Percentiles rank a stretch among this genome's conserved stretches.
phyloP scores from a whole-genome alignment of 139 green algal genomes.

The Chlorella sp. region DNA sequence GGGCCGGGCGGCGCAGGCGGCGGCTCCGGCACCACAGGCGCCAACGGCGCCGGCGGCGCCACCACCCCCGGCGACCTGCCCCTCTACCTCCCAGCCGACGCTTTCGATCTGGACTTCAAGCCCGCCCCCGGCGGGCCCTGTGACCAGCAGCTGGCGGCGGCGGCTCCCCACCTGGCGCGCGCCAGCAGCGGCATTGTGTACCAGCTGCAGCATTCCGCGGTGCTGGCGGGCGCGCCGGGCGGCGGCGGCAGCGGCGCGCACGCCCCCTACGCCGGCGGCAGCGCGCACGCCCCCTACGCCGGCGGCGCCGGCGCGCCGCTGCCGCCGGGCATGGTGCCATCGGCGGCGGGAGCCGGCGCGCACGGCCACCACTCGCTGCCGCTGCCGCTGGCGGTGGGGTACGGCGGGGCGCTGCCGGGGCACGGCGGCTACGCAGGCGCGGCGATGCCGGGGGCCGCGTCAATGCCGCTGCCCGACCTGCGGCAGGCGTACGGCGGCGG shows the following conservation, averaged over 20 bases:
- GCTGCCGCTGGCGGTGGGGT: too few relatives aligned
- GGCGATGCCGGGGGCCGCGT: not conserved
- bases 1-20: not conserved
- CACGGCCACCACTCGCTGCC: not conserved
- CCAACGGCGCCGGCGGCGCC: not conserved
- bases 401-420: too few relatives aligned
- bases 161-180: not conserved
- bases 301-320: conserved; percentile 1
- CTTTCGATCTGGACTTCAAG: conserved; percentile 30
- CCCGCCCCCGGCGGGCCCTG: not conserved
- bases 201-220: too few relatives aligned
- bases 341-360: conserved; percentile 16
- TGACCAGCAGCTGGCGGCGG: conserved; percentile 15
- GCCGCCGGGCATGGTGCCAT: not conserved
- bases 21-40: too few relatives aligned
- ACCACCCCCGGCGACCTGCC: conserved; percentile 7
- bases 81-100: conserved; percentile 30
- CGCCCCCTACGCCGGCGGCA: too few relatives aligned
- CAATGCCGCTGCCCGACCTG: not conserved
- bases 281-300: not conserved
- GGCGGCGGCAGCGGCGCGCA: not conserved
- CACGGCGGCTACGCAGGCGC: conserved; percentile 15
- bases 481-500: conserved; percentile 4
- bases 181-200: not conserved
- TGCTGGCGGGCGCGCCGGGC: too few relatives aligned